Conservation (phyloP, 225 moss, liverwort and hornwort species). For the Bryum argenteum region DNA sequence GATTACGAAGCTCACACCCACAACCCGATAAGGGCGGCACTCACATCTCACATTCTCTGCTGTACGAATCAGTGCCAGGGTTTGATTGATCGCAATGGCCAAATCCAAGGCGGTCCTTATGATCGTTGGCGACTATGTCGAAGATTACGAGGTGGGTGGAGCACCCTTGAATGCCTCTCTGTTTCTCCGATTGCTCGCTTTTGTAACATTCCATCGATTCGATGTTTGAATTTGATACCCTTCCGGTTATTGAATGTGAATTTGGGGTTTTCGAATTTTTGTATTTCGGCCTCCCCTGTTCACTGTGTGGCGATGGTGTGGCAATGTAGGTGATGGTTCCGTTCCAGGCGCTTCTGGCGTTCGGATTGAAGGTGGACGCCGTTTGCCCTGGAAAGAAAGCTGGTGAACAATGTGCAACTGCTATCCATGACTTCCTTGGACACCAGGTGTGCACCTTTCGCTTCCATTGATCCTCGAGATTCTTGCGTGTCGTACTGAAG, state of each 20-base stretch:
- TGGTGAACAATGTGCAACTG: constrained; percentile 76
- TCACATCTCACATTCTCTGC: too few relatives aligned
- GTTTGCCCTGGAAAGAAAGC: constrained; percentile 91
- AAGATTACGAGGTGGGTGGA: constrained; percentile 80
- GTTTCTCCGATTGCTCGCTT: not conserved
- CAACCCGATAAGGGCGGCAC: too few relatives aligned
- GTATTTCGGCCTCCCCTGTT: not conserved
- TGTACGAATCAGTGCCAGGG: not conserved
- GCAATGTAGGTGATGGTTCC: constrained; percentile 87
- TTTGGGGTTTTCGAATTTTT: not conserved
- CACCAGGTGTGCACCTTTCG: constrained; percentile 60
- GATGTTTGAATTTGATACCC: not conserved
- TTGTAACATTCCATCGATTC: not conserved
- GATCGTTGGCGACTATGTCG: constrained; percentile 91
- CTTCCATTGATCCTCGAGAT: not conserved
- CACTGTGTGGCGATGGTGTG: constrained; percentile 16
- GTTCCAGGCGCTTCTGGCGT: constrained; percentile 84
- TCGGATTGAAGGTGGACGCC: constrained; percentile 81
- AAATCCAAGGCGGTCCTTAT: constrained; percentile 76
- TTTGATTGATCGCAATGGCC: constrained; percentile 43
- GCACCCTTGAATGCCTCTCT: too few relatives aligned
- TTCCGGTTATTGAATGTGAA: too few relatives aligned
- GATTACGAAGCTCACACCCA: too few relatives aligned
- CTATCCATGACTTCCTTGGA: constrained; percentile 92
- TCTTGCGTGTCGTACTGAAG: too few relatives aligned